Evolutionary conservation across 2,329 filamentous ascomycete genomes (phyloP).

Genomic region (Beauveria rudraprayagi): DNA sequence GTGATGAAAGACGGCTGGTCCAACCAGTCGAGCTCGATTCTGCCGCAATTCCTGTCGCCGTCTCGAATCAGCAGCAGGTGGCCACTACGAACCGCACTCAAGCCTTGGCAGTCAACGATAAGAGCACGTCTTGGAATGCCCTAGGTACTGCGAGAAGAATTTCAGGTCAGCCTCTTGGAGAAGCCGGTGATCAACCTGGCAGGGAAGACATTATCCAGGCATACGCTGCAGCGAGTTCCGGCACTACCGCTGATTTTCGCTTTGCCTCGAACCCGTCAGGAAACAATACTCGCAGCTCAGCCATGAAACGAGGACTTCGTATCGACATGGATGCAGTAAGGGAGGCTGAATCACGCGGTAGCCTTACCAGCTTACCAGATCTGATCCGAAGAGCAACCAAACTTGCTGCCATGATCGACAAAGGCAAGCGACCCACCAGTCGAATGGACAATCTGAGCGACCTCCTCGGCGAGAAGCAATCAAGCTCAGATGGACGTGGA

Average conservation of each 20-base stretch:
- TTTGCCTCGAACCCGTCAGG: constrained; percentile 18
- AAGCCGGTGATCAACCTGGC: not conserved
- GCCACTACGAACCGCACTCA: not conserved
- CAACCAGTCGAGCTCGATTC: constrained; percentile 16
- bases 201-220: constrained; percentile 34
- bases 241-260: constrained; percentile 29
- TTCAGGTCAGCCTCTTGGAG: constrained; percentile 8
- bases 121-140: constrained; percentile 10
- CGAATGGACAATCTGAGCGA: constrained; percentile 46
- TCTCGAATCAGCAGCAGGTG: not conserved
- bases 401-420: constrained; percentile 80
- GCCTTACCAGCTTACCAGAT: constrained; percentile 85
- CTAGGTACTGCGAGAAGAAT: not conserved
- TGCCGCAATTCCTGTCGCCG: constrained; percentile 6
- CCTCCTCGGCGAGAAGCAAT: constrained; percentile 38
- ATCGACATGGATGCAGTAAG: constrained; percentile 77
- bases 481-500: constrained; percentile 30
- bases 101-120: constrained; percentile 13
- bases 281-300: constrained; percentile 38
- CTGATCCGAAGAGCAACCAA: constrained; percentile 82
- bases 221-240: constrained; percentile 40
- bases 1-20: constrained; percentile 46
- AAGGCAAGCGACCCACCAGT: constrained; percentile 59
- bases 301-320: constrained; percentile 58
- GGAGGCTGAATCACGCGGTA: constrained; percentile 75